phyloP scores from a whole-genome alignment of 78 protist species.

The Guillardia theta region DNA sequence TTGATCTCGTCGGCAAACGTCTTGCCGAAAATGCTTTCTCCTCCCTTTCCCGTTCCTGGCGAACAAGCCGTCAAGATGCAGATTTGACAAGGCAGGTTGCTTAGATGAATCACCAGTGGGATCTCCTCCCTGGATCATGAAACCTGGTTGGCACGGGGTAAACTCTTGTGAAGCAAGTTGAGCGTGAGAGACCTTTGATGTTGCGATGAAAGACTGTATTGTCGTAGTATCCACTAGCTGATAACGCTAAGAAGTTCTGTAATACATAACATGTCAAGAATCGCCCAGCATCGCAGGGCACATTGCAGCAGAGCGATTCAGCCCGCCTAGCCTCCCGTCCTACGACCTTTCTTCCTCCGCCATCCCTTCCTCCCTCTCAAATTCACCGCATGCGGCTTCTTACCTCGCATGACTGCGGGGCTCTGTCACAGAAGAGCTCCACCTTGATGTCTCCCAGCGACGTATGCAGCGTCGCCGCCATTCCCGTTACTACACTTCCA shows the following conservation, averaged over 20 bases:
- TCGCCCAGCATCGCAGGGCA: neutral
- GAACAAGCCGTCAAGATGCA: neutral
- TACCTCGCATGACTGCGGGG: slow-evolving; percentile 47
- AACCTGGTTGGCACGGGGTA: neutral
- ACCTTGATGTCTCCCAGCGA: slow-evolving; percentile 43
- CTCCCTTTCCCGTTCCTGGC: slow-evolving; percentile 8
- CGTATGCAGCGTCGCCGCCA: slow-evolving; percentile 51
- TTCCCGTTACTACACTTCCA: too few relatives aligned
- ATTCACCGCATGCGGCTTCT: neutral
- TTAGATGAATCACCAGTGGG: slow-evolving; percentile 78
- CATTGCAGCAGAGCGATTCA: neutral
- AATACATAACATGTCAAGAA: too few relatives aligned
- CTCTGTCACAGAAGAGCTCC: slow-evolving; percentile 42
- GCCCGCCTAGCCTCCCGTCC: too few relatives aligned
- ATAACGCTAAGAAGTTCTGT: slow-evolving; percentile 87
- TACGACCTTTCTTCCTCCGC: too few relatives aligned
- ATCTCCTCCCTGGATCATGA: slow-evolving; percentile 90
- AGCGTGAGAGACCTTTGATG: slow-evolving; percentile 15
- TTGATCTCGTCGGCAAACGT: slow-evolving; percentile 77
- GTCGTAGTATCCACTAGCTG: slow-evolving; percentile 87
- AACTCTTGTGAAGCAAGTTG: too few relatives aligned
- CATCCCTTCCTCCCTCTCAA: too few relatives aligned
- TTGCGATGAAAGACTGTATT: slow-evolving; percentile 76
- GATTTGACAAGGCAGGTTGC: too few relatives aligned
- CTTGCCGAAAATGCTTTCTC: slow-evolving; percentile 78